phyloP scores from a whole-genome alignment of 1,284 basidiomycete species.

The Laetiporus sulphureus region DNA sequence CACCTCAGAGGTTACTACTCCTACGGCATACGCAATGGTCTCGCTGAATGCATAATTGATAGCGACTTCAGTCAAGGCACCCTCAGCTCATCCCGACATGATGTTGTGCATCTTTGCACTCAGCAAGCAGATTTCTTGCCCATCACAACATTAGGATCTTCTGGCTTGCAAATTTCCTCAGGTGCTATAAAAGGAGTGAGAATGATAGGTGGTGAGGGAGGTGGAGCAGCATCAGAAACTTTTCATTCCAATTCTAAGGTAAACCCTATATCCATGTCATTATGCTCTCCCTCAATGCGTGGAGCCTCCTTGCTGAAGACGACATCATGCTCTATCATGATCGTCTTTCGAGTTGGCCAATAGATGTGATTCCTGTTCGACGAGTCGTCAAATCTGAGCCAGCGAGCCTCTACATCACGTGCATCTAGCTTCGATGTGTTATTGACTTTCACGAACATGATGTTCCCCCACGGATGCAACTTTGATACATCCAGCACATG shows the following conservation, averaged over 20 bases:
- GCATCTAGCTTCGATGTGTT: neutral
- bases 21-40: neutral
- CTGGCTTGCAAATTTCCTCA: neutral
- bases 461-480: neutral
- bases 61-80: neutral
- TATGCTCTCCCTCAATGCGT: no score
- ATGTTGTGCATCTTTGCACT: neutral
- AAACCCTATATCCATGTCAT: neutral
- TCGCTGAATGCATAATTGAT: neutral
- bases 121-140: neutral
- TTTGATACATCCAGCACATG: neutral
- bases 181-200: neutral
- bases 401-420: conserved; percentile 12
- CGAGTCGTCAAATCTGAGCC: conserved; percentile 24
- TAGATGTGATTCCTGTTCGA: conserved; percentile 29
- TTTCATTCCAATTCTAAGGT: neutral
- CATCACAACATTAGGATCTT: neutral
- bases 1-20: neutral
- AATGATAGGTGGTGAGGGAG: neutral
- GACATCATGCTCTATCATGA: conserved; percentile 30
- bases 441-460: neutral
- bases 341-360: conserved; percentile 22
- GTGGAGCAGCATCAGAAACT: neutral
- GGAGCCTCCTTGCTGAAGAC: neutral
- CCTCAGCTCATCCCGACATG: neutral